These are phyloP conservation scores for Nakaseomyces delphensis DNA, from an alignment of 1,139 yeast genomes.

Conservation along the genomic window DNA sequence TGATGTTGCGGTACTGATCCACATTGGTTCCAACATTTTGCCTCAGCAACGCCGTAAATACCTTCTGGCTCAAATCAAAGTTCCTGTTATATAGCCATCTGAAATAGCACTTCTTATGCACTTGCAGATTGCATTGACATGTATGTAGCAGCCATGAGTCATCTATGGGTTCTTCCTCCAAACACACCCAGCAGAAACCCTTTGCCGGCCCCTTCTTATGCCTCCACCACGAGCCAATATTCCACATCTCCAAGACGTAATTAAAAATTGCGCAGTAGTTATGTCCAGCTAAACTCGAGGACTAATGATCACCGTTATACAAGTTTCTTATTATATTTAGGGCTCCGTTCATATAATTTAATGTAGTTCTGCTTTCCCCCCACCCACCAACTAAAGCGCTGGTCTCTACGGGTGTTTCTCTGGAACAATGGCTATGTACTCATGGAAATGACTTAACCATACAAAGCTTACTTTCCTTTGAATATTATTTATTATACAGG, in stretches of 20 bases:
- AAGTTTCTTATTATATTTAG: too few relatives aligned
- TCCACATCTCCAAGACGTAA: background rate
- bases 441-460: too few relatives aligned
- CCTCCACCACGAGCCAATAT: background rate
- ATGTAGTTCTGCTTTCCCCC: too few relatives aligned
- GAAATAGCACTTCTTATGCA: conserved; percentile 19
- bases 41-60: conserved; percentile 4
- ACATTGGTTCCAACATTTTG: conserved; percentile 1
- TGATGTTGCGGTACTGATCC: background rate
- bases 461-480: too few relatives aligned
- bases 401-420: too few relatives aligned
- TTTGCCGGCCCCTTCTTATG: background rate
- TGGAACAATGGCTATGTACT: too few relatives aligned
- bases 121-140: conserved; percentile 21
- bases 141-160: conserved; percentile 16
- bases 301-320: too few relatives aligned
- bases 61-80: conserved; percentile 6
- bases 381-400: too few relatives aligned
- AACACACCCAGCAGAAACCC: conserved; percentile 20
- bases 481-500: too few relatives aligned
- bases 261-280: too few relatives aligned
- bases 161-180: conserved; percentile 13
- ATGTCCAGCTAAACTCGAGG: too few relatives aligned
- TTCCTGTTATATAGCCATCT: conserved; percentile 13
- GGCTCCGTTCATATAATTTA: too few relatives aligned